Evolutionary conservation across 2,329 filamentous ascomycete genomes (phyloP), one percentile per base, ranked within the genome.

Genomic region (Beauveria asiatica): DNA sequence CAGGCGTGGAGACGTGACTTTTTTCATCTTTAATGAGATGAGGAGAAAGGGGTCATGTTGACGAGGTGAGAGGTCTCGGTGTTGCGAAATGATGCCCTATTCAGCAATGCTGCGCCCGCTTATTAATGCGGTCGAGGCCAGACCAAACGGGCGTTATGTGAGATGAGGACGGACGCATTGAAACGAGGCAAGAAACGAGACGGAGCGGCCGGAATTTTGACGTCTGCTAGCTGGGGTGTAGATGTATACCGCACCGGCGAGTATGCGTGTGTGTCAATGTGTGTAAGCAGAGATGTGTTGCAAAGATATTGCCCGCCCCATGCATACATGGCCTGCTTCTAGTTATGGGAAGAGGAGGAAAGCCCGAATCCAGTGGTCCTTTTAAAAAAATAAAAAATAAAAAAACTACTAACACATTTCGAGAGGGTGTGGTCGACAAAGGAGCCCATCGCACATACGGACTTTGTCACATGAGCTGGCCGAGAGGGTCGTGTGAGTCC

Each of bases 71-170:
- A 23, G 23, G 17, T 17, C 42, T 39, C 39, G 30, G 54, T 57
- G 44, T 57, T 50, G 56, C 45, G 39, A 21, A 45, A 58, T 58
- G 56, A 58, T 51, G 48, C 56, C 56, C 42, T 21, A 51, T 58
- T 11, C 4, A 51, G 56, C 23, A 44, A 58, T 19, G 39, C 37
- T 19, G 21, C 11, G 55, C 10, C 45, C 7, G 17, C 33, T 17
- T 9, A 30, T 17, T 9, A 30, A 16, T 6, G 25, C 25, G 56
- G 37, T 51, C 56, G 56, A 51, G 46, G 25, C 39, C 30, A 10
- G n/a, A 21, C 21, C 23, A 21, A 37, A 21, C 1, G 11, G 19
- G 33, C 21, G 17, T 37, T 46, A 25, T 39, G n/a, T 49, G 17
- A 49, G 41, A 49, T 57, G 44, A 57, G n/a, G 54, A 39, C 23